Percentiles rank a stretch among this genome's conserved stretches.
Evolutionary conservation across 2,329 filamentous ascomycete species (phyloP).

Genomic region (Diaporthe destruens): DNA sequence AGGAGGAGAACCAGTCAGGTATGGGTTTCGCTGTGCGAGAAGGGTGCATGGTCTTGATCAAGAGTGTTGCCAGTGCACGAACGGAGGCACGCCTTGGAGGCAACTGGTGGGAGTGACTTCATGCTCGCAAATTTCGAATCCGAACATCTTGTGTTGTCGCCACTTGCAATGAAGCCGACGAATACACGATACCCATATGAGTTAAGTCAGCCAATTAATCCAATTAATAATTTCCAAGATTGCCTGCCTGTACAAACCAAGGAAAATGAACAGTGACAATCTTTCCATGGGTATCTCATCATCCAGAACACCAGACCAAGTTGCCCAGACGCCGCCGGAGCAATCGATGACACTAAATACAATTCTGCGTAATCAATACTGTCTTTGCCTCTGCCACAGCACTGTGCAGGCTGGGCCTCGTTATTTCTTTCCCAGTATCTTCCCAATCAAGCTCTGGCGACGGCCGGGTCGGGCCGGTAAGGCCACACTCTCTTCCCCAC

Average conservation of each 20-base stretch:
- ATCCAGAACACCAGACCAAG: slow-evolving; percentile 9
- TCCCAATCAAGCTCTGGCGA: slow-evolving; percentile 34
- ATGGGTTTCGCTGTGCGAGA: neutral
- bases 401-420: neutral
- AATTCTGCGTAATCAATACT: neutral
- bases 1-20: too few relatives aligned
- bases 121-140: neutral
- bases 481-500: neutral
- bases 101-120: neutral
- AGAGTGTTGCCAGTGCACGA: neutral
- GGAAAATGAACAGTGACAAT: neutral
- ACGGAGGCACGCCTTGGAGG: neutral
- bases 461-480: neutral
- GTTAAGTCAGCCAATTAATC: slow-evolving; percentile 5
- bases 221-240: neutral
- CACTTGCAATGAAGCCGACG: neutral
- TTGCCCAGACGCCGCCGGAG: neutral
- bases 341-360: neutral
- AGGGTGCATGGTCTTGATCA: too few relatives aligned
- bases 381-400: neutral
- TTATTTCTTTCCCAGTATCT: slow-evolving; percentile 40
- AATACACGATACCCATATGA: slow-evolving; percentile 34
- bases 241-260: neutral
- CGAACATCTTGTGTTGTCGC: neutral
- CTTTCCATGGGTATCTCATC: slow-evolving; percentile 26